Evolutionary conservation across 2,329 filamentous ascomycete species (phyloP).

Genomic region (Epichloe sylvatica): DNA sequence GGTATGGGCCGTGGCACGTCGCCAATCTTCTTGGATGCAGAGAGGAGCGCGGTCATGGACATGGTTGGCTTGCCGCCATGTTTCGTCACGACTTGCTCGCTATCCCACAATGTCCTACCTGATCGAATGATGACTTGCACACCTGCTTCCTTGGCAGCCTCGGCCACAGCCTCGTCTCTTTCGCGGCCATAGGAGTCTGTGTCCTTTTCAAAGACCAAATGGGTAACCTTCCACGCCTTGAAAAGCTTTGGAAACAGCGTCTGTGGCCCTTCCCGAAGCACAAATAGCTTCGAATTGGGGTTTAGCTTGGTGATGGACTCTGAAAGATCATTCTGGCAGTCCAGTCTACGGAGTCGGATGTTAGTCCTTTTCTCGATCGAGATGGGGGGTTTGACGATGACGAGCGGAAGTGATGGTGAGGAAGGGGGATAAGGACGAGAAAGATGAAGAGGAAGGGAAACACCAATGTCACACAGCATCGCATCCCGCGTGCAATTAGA

Average conservation of each 20-base stretch:
- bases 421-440: too few relatives aligned
- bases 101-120: constrained; percentile 61
- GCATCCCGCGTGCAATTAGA: neutral
- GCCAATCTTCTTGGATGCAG: constrained; percentile 49
- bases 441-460: neutral
- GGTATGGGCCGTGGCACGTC: constrained; percentile 46
- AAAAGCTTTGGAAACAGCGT: constrained; percentile 60
- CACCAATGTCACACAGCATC: neutral
- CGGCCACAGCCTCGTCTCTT: constrained; percentile 45
- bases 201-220: constrained; percentile 67
- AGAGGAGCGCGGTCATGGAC: constrained; percentile 54
- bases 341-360: constrained; percentile 33
- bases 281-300: constrained; percentile 53
- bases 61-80: constrained; percentile 60
- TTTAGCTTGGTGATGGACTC: constrained; percentile 55
- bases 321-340: constrained; percentile 61
- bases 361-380: neutral
- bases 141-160: constrained; percentile 48
- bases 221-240: constrained; percentile 58
- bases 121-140: constrained; percentile 51
- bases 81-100: constrained; percentile 50
- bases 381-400: neutral
- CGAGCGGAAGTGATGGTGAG: neutral
- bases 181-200: constrained; percentile 58
- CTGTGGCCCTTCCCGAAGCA: constrained; percentile 58